Percentiles rank a stretch among this genome's conserved stretches.
Evolutionary conservation across 352 stramenopile species (phyloP).

Genomic region (Globisporangium cystogenes): DNA sequence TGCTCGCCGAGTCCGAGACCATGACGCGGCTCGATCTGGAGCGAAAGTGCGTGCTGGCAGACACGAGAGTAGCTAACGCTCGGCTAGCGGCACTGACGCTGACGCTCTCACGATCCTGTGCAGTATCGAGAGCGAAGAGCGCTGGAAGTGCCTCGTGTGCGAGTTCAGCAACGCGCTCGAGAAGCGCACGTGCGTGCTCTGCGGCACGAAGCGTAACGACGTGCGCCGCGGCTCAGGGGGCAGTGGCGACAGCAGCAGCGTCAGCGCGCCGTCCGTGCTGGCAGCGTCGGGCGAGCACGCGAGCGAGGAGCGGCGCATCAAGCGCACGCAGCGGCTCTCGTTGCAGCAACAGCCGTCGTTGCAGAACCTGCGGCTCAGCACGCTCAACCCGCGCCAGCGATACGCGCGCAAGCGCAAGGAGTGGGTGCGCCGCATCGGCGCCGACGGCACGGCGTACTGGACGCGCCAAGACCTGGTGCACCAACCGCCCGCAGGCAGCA

Average conservation of each 20-base stretch:
- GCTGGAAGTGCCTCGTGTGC: constrained; percentile 73
- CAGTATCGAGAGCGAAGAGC: constrained; percentile 47
- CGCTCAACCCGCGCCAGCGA: constrained; percentile 73
- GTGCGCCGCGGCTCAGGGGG: constrained; percentile 16
- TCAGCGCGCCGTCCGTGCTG: constrained; percentile 21
- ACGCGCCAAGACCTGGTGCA: constrained; percentile 16
- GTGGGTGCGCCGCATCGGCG: constrained; percentile 65
- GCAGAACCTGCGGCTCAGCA: constrained; percentile 51
- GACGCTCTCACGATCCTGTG: constrained; percentile 6
- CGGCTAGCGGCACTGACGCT: neutral
- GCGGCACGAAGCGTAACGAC: constrained; percentile 60
- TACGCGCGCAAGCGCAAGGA: constrained; percentile 79
- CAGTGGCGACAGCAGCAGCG: constrained; percentile 13
- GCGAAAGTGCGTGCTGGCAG: constrained; percentile 35
- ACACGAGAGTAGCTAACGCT: no score
- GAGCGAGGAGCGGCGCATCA: constrained; percentile 13
- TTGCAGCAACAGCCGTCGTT: constrained; percentile 14
- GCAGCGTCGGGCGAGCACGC: constrained; percentile 7
- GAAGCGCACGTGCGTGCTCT: constrained; percentile 54
- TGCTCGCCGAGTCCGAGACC: constrained; percentile 47
- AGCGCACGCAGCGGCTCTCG: constrained; percentile 19
- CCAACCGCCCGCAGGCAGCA: neutral
- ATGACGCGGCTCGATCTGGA: constrained; percentile 73
- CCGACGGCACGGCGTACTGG: constrained; percentile 70
- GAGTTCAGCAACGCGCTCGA: constrained; percentile 76